Percentiles rank a stretch among this genome's conserved stretches.
These are phyloP conservation scores for Ogataea paraovalis DNA, from an alignment of 805 yeast species.

Conservation along the genomic window DNA sequence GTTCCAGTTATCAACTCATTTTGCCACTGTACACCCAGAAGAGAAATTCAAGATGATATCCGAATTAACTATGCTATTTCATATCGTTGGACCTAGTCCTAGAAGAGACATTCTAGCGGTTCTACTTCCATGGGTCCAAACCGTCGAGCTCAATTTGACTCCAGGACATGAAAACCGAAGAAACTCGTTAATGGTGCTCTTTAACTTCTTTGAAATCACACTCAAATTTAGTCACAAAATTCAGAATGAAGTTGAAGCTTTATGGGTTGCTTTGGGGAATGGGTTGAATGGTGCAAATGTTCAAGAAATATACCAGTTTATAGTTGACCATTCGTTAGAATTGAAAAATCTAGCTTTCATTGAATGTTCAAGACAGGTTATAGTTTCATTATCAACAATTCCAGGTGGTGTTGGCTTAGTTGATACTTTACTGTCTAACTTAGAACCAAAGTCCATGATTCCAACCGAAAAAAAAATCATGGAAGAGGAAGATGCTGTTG, in stretches of 20 bases:
- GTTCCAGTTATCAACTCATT: constrained; percentile 69
- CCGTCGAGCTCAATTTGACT: constrained; percentile 53
- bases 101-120: constrained; percentile 78
- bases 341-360: constrained; percentile 72
- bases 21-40: constrained; percentile 60
- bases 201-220: constrained; percentile 80
- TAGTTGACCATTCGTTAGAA: constrained; percentile 63
- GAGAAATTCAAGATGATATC: constrained; percentile 62
- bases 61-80: constrained; percentile 65
- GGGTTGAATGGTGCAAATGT: constrained; percentile 67
- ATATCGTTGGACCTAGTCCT: constrained; percentile 52
- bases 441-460: constrained; percentile 87
- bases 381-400: constrained; percentile 66
- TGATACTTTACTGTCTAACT: constrained; percentile 61
- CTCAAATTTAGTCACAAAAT: constrained; percentile 68
- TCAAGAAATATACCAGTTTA: constrained; percentile 65
- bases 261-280: constrained; percentile 92
- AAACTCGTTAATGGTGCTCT: constrained; percentile 62
- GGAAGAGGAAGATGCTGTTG: constrained; percentile 7
- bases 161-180: constrained; percentile 34
- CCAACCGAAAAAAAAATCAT: constrained; percentile 38
- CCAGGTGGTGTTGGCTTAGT: constrained; percentile 47
- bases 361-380: constrained; percentile 73
- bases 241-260: constrained; percentile 85
- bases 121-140: constrained; percentile 89